Conservation (phyloP, 2,329 filamentous ascomycete species). For the Dothidotthia symphoricarpi region DNA sequence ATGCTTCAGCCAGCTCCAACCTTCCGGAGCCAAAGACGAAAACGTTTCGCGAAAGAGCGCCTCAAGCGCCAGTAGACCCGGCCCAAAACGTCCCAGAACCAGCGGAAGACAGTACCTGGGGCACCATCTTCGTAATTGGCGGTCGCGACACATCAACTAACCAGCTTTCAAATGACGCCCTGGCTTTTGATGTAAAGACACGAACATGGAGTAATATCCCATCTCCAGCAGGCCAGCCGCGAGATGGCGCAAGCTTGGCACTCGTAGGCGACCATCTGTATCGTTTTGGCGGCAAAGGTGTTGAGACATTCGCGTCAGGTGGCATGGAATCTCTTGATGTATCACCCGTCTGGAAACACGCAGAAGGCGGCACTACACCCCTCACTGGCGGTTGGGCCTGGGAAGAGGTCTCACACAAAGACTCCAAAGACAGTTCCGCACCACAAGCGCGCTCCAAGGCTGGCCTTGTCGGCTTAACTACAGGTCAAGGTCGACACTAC, state of each 20-base stretch:
- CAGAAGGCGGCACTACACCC: conserved; percentile 37
- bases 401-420: conserved; percentile 27
- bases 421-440: conserved; percentile 10
- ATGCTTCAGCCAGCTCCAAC: conserved; percentile 42
- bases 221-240: conserved; percentile 40
- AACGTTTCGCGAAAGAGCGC: conserved; percentile 33
- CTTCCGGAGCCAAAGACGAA: conserved; percentile 39
- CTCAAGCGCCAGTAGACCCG: conserved; percentile 45
- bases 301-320: conserved; percentile 20
- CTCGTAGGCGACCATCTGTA: conserved; percentile 50
- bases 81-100: conserved; percentile 44
- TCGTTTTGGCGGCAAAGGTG: conserved; percentile 43
- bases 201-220: conserved; percentile 54
- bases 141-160: conserved; percentile 37
- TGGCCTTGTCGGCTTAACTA: conserved; percentile 49
- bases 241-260: conserved; percentile 44
- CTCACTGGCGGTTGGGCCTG: conserved; percentile 35
- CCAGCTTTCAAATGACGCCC: conserved; percentile 46
- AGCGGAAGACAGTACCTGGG: conserved; percentile 43
- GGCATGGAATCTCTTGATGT: conserved; percentile 36
- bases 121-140: conserved; percentile 54
- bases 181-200: conserved; percentile 52
- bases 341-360: conserved; percentile 36
- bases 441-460: conserved; percentile 47
- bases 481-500: conserved; percentile 54